Evolutionary conservation across 768 basidiomycete species (phyloP), one percentile per base, ranked within the genome.

Genomic region (Flagelloscypha sp.): DNA sequence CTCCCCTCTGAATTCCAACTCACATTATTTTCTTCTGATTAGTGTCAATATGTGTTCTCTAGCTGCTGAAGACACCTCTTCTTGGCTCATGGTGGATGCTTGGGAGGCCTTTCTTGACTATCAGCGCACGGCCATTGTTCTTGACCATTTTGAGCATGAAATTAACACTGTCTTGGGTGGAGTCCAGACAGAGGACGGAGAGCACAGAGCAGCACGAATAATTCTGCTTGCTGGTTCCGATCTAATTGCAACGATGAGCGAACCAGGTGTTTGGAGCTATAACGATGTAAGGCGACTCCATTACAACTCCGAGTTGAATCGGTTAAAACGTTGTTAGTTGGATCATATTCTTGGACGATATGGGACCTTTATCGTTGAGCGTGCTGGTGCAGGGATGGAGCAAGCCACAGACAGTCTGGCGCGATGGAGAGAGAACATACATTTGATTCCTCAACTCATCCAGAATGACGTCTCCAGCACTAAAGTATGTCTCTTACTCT

Each of bases 161-260:
- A 79, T 99, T 52, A 99, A 99, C 60, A 78, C 73, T 5, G 68
- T 79, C 24, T 63, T 81, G 16, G 89, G 90, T 5, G 94, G 92
- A 30, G 75, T 88, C 20, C 62, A 66, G 16, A 78, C 78, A 3
- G 70, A 74, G 46, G 80, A 82, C 53, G 82, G 84, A 34, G 74
- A 87, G 63, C 74, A 72, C 48, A 74, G 81, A 43, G 64, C 72
- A 52, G 80, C 86, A 44, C 80, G 80, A 43, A 71, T 97, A 46
- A 87, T 98, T 83, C 75, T 99, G 27, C 75, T 99, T 36, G 95
- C 95, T 4, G 95, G 95, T n/a, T 92, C 87, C 8, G 95, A 99
- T 61, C 68, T 99, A 48, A 98, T 98, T 58, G 79, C 87, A 50
- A 95, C 92, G 18, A 97, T 99, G 83, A 87, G 86, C 46, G 92